Base-by-base conservation (phyloP, 176 grass and related monocot genomes). In the Raddia guianensis region DNA sequence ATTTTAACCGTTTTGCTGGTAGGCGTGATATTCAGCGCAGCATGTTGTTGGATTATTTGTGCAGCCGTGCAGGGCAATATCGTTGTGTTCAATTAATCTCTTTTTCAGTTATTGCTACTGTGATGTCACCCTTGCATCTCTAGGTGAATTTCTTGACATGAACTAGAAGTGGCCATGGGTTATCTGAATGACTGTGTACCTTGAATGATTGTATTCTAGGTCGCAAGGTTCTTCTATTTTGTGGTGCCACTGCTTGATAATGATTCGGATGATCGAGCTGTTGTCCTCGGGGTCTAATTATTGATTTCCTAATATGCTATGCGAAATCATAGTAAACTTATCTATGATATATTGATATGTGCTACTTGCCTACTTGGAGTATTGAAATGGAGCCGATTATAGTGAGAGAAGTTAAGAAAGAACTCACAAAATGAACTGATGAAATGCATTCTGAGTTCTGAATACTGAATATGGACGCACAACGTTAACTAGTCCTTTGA, bases 341-440 rank as follows among this genome's bases (percentile, higher is more conserved):
- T 60, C 18, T 55, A 69, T 20, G 59, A 55, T 80, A 63, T 45
- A 49, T 11, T 20, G 59, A 55, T 80, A 63, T 45, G 57, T 11
- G 0, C 9, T 72, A 27, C 21, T 12, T 56, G 2, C 0, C 9
- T 72, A 27, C 21, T 12, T 56, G 2, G 10, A 13, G 47, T 40
- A 3, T 55, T 64, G 4, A 72, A 47, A 72, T 85, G 18, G 45
- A 63, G 13, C 73, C 20, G 14, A 55, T 35, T 71, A 13, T 19
- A 53, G 1, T 64, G 13, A 70, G 20, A 32, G 21, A 80, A 54
- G 9, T 59, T 69, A 34, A 1, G 16, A 75, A 53, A 61, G 68
- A 68, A 2, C 40, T 27, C 9, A 47, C 0, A 5, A 3, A 66
- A 35, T 40, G 20, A 68, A 8, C 16, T 51, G 43, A 60, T 50